Evolutionary conservation across 2,329 filamentous ascomycete genomes (phyloP), one percentile per base, ranked within the genome.

Genomic region (Fusarium solani-melongenae): DNA sequence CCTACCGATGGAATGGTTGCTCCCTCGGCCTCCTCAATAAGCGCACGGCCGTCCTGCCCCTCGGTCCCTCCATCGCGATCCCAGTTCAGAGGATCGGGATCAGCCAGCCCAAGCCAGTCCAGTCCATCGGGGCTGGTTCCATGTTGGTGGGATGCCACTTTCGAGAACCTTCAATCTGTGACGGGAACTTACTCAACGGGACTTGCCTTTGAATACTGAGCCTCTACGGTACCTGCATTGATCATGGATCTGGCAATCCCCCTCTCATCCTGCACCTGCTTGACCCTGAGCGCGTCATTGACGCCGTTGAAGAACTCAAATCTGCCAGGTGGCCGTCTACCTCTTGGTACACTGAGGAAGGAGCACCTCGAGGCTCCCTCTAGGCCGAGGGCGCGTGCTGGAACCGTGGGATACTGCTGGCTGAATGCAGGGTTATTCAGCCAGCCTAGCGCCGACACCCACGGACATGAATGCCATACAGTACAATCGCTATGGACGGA

Each of bases 1-100:
- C n/a, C 33, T 67, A 51, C 67, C 67, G 53, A 66, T 74, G 53
- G 59, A 66, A 71, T 74, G 73, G 73, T 75, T 74, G 61, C 69
- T 60, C 39, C 27, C 51, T 41, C 14, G 4, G 58, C 41, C 49
- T 22, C 8, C 17, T 24, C 24, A 33, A 24, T 44, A 63, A 24
- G 36, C 41, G 59, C 61, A 66, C 62, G 59, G 41, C 3, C 61
- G 55, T 38, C 49, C 61, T 69, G 20, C 31, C 56, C 24, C 29
- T 55, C 49, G 61, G 61, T 61, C 27, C 51, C 31, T 41, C 58
- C 31, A 53, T 53, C 59, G 39, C 51, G 38, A 51, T 66, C 64
- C 71, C 64, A 69, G 62, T 36, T 66, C 64, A 56, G 58, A 65
- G 68, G 71, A 67, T 66, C 61, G 64, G 64, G 71, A 57, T 66